A percentile compares a stretch with the other conserved stretches of the same genome.
Evolutionary conservation across 495 filamentous ascomycete species (phyloP).

Genomic region (Evansstolkia leycettana): DNA sequence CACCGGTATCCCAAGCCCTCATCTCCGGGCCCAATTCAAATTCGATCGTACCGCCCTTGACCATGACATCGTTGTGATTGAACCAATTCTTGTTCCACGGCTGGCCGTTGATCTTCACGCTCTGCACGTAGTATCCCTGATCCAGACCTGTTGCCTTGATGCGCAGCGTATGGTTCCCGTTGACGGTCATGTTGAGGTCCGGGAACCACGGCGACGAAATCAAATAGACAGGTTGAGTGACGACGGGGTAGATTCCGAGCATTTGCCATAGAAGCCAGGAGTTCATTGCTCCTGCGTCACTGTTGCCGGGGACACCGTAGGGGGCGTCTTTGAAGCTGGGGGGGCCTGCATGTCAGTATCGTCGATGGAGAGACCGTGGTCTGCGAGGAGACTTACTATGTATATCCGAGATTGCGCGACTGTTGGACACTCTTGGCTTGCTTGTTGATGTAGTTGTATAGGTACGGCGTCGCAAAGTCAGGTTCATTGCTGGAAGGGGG

Average conservation of each 20-base stretch:
- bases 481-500: constrained; percentile 32
- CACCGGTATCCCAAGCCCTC: constrained; percentile 41
- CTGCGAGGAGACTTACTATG: constrained; percentile 37
- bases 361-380: no score
- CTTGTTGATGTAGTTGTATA: constrained; percentile 56
- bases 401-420: constrained; percentile 38
- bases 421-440: constrained; percentile 45
- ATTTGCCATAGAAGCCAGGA: constrained; percentile 58
- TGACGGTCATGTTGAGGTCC: constrained; percentile 44
- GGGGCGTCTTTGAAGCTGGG: constrained; percentile 25
- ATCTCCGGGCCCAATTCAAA: constrained; percentile 46
- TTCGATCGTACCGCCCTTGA: constrained; percentile 46
- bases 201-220: constrained; percentile 51
- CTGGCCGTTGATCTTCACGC: constrained; percentile 3
- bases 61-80: constrained; percentile 51
- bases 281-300: constrained; percentile 60
- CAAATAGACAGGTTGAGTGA: constrained; percentile 52
- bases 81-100: constrained; percentile 41
- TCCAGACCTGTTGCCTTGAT: constrained; percentile 42
- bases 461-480: constrained; percentile 45
- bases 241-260: constrained; percentile 57
- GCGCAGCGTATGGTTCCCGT: constrained; percentile 37
- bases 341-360: no score
- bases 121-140: constrained; percentile 42
- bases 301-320: constrained; percentile 52